Base-by-base conservation (phyloP, 768 basidiomycete genomes). In the Nidularia sp. region DNA sequence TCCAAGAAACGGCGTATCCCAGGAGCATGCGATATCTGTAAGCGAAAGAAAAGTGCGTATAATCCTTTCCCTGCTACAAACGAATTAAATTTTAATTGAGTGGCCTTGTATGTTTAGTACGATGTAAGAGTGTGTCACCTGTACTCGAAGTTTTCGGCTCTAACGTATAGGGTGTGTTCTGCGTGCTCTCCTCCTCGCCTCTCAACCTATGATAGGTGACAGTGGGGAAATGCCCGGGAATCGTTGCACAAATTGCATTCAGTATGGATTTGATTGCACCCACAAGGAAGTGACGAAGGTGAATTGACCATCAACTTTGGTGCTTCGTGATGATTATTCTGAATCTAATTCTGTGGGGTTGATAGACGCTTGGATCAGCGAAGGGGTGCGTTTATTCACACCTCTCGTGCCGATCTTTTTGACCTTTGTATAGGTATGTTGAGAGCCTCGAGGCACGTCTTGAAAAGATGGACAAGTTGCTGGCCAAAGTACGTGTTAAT, bases 221-320 rank as follows among this genome's bases (percentile, higher is more conserved):
- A 88, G 88, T 56, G 83, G 79, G 3, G 80, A 80, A 57, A 81
- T 79, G 80, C 75, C 78, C 13, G 77, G 76, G 34, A 83, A 83
- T 62, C 67, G 73, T 43, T 89, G 86, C 59, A 80, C 80, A 3
- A 86, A 85, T 60, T 88, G 86, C 59, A 70, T 76, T 22, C 74
- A 82, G 22, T 81, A 74, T 55, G 73, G 76, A 48, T 68, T 75
- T 36, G 79, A 85, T 15, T 89, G 87, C 63, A 85, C 82, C 1
- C 86, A 88, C 60, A 75, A 80, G 50, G 84, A 86, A 66, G 78
- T 83, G 15, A 80, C 83, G 8, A 87, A 85, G 78, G 85, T 85
- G 54, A 47, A 73, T 75, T 64, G 32, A 8, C 10, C 15, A 2
- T 35, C 47, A 48, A 34, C 47, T 41, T 47, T 13, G 8, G 45